Percentiles rank a stretch among this genome's conserved stretches.
Evolutionary conservation across 2,329 filamentous ascomycete species (phyloP).

Genomic region (Penicillium sp.): DNA sequence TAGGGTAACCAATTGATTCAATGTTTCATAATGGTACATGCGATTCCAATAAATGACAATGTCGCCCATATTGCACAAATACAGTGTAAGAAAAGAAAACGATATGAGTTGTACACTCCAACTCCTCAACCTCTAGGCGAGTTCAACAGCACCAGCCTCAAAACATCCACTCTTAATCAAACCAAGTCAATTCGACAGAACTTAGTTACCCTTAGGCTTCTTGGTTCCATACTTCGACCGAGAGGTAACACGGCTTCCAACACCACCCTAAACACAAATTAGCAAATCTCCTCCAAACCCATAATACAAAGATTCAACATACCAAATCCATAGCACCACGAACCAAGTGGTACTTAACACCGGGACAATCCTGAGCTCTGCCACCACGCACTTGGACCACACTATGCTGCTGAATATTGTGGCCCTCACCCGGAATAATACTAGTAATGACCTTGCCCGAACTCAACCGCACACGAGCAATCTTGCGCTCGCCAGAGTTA

Average conservation of each 20-base stretch:
- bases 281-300: conserved; percentile 16
- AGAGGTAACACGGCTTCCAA: conserved; percentile 74
- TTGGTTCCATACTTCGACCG: conserved; percentile 98
- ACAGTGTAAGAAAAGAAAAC: conserved; percentile 2
- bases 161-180: not conserved
- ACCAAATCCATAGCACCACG: conserved; percentile 90
- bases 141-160: not conserved
- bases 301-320: conserved; percentile 38
- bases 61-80: conserved; percentile 12
- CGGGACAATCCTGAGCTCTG: conserved; percentile 91
- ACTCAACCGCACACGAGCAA: conserved; percentile 82
- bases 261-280: conserved; percentile 66
- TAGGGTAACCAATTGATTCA: not conserved
- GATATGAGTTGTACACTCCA: not conserved
- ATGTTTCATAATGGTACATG: conserved; percentile 18
- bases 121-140: not conserved
- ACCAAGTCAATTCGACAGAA: not conserved
- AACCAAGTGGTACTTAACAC: conserved; percentile 93
- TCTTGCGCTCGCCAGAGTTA: conserved; percentile 96
- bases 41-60: conserved; percentile 9
- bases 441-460: conserved; percentile 82
- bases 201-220: conserved; percentile 82
- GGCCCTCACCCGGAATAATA: conserved; percentile 95
- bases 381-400: conserved; percentile 95
- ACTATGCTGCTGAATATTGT: conserved; percentile 98